Conservation (phyloP, 306 rosid species). For the Cucurbita ficifolia region DNA sequence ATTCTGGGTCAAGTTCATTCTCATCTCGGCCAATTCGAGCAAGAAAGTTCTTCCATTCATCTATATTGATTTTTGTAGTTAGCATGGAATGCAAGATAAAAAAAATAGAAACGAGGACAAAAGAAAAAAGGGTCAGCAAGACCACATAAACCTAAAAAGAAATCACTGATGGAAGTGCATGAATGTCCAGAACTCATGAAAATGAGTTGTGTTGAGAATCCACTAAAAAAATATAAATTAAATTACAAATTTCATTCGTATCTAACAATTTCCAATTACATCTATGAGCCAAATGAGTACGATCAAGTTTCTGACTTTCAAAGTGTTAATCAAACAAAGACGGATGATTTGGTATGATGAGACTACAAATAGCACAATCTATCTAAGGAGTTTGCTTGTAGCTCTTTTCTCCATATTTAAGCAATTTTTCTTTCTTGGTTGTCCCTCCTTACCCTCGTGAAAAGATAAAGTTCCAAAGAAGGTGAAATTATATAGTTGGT, state of each 20-base stretch:
- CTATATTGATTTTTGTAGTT: conserved; percentile 18
- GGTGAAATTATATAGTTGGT: no score
- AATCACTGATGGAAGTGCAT: neutral
- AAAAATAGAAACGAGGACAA: neutral
- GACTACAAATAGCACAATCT: no score
- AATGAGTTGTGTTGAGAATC: neutral
- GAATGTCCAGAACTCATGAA: neutral
- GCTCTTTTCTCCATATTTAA: no score
- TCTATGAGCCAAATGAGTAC: neutral
- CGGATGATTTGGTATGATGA: no score
- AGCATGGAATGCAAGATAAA: neutral
- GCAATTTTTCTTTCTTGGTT: no score
- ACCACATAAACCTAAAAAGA: neutral
- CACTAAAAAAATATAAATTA: neutral
- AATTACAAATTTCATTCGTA: neutral
- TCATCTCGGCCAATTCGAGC: conserved; percentile 80
- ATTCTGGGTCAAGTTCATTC: conserved; percentile 43
- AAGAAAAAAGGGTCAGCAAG: neutral
- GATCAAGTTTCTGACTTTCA: neutral
- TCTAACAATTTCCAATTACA: neutral
- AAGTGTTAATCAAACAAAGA: no score
- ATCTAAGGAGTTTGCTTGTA: no score
- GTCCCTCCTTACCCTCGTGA: no score
- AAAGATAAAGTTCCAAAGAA: no score
- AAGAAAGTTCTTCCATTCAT: conserved; percentile 93